Conservation (phyloP, 2,329 filamentous ascomycete species). For the Macrophomina tecta region DNA sequence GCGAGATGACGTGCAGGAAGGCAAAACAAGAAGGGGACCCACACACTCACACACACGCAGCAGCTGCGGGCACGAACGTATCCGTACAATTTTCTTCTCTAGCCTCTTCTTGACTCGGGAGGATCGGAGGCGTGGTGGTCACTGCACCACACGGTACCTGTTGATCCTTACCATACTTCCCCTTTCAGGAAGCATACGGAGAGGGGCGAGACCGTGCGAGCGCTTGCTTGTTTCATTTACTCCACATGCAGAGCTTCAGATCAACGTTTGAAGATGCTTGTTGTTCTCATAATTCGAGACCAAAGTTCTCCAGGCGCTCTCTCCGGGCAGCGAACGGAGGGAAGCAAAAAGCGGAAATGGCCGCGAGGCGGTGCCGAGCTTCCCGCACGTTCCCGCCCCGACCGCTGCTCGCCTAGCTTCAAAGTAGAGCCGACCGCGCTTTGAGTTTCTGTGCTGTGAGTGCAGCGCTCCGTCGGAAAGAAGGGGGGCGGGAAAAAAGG, state of each 20-base stretch:
- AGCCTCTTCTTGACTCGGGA: conserved; percentile 14
- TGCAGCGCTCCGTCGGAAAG: background rate
- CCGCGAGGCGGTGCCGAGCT: conserved; percentile 5
- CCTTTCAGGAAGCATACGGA: conserved; percentile 1
- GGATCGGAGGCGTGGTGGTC: conserved; percentile 5
- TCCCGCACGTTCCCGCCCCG: background rate
- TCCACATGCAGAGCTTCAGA: background rate
- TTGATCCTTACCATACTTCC: conserved; percentile 8
- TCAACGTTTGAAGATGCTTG: background rate
- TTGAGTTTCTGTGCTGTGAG: background rate
- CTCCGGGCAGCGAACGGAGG: background rate
- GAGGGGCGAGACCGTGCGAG: conserved; percentile 3
- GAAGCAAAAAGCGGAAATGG: too few species aligned
- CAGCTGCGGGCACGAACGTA: conserved; percentile 12
- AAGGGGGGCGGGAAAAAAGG: background rate
- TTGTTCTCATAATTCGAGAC: too few species aligned
- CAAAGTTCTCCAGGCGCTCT: too few species aligned
- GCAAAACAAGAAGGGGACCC: background rate
- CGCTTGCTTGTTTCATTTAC: background rate
- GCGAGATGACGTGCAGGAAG: conserved; percentile 24
- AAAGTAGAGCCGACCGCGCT: background rate
- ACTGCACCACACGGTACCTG: conserved; percentile 14
- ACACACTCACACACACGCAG: background rate
- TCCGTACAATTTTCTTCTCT: background rate
- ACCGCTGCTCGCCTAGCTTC: background rate